Evolutionary conservation across 2,329 filamentous ascomycete genomes (phyloP).

Genomic region (Didymella pinodella): DNA sequence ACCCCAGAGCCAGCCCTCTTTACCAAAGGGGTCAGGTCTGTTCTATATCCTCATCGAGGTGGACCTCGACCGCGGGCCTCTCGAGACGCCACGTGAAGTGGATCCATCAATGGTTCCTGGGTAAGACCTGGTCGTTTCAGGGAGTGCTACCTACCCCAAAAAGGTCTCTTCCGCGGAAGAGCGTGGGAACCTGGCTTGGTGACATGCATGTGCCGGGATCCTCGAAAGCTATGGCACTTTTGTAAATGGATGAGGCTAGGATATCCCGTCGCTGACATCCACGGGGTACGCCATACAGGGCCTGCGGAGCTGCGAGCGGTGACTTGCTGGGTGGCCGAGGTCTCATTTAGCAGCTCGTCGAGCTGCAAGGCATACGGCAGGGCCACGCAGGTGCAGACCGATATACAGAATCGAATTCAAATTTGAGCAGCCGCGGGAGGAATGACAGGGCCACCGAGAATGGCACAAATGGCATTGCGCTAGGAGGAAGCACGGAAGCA

Average conservation of each 20-base stretch:
- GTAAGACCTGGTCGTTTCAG: slow-evolving; percentile 34
- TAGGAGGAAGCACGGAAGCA: slow-evolving; percentile 6
- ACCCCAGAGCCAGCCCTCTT: slow-evolving; percentile 8
- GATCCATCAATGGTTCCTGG: slow-evolving; percentile 26
- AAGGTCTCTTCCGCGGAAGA: slow-evolving; percentile 22
- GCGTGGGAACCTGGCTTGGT: slow-evolving; percentile 1
- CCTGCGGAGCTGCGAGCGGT: slow-evolving; percentile 1
- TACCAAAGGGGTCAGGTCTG: slow-evolving; percentile 23
- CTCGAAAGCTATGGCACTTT: slow-evolving; percentile 7
- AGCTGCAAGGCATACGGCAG: slow-evolving; percentile 19
- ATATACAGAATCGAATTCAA: slow-evolving; percentile 5
- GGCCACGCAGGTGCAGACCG: slow-evolving; percentile 4
- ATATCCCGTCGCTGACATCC: slow-evolving; percentile 1
- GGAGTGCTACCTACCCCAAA: slow-evolving; percentile 21
- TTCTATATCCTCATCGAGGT: slow-evolving; percentile 28
- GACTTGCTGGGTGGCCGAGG: slow-evolving; percentile 7
- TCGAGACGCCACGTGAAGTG: slow-evolving; percentile 33
- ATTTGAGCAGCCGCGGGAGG: slow-evolving; percentile 7
- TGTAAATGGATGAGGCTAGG: neutral
- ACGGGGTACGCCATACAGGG: neutral
- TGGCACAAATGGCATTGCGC: slow-evolving; percentile 7
- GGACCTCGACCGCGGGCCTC: slow-evolving; percentile 26
- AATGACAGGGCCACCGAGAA: slow-evolving; percentile 10
- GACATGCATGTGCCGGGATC: slow-evolving; percentile 9
- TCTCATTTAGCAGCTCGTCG: slow-evolving; percentile 1